These are phyloP conservation scores for Solanum hybrid DNA, from an alignment of 305 asterid genomes.

Conservation along the genomic window DNA sequence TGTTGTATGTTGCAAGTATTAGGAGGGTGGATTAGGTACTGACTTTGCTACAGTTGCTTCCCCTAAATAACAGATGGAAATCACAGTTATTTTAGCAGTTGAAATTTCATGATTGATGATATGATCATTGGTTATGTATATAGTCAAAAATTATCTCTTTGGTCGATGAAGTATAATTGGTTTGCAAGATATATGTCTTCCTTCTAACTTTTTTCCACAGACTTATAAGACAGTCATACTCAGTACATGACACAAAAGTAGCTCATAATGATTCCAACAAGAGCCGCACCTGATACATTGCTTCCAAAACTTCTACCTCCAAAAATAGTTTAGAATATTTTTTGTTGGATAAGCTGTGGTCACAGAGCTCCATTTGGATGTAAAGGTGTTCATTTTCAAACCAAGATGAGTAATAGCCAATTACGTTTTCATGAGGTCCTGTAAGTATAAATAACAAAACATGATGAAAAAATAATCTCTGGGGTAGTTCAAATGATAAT, in stretches of 20 bases:
- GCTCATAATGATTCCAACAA: neutral
- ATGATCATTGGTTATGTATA: neutral
- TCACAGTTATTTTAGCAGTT: neutral
- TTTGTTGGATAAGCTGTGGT: conserved; percentile 57
- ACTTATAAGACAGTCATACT: neutral
- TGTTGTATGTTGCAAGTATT: neutral
- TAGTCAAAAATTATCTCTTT: neutral
- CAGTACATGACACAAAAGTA: neutral
- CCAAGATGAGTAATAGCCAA: conserved; percentile 83
- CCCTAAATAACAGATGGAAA: neutral
- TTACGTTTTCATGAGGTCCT: conserved; percentile 78
- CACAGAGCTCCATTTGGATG: conserved; percentile 93
- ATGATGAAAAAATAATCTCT: neutral
- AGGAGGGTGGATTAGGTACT: neutral
- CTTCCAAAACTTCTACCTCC: conserved; percentile 57
- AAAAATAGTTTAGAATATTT: conserved; percentile 33
- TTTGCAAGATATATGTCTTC: neutral
- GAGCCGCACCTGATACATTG: conserved; percentile 66
- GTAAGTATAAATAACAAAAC: conserved; percentile 11
- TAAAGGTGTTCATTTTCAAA: conserved; percentile 81
- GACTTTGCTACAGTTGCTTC: neutral
- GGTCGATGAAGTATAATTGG: neutral
- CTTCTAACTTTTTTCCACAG: neutral
- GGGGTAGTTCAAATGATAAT: neutral
- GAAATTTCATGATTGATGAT: neutral